Base-by-base conservation (phyloP, 169 alveolate genomes). In the Eimeria acervulina region DNA sequence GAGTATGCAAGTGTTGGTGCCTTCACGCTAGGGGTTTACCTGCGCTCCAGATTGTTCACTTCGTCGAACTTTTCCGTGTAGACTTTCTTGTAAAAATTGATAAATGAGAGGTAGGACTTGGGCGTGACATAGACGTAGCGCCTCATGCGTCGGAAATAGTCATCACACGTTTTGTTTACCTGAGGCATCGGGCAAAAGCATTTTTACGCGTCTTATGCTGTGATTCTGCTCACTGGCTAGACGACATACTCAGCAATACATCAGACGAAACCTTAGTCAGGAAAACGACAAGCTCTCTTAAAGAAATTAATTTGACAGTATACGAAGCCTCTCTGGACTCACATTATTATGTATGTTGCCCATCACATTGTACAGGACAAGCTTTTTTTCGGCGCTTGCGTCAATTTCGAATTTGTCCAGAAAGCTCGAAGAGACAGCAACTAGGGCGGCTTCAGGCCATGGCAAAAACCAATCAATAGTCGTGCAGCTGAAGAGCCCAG, bases 391-490 rank as follows among this genome's bases (percentile, higher is more conserved):
- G 44, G 97, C 90, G 59, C 98, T 96, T 52, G 98, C 97, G 95
- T 99, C 98, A 61, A 98, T 95, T 94, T 96, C 97, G 97, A 98
- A 97, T 95, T 96, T 96, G 95, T 98, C 85, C 95, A 98, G 93
- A 98, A 98, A 98, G 83, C 99, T 98, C 87, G 98, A 97, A 91
- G 99, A 97, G 81, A 99, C 99, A 40, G 99, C 98, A 33, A 99
- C 99, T 52, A 98, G 98, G 44, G 99, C 99, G 87, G 99, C 99
- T 97, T 98, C 99, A 52, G 99, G 99, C 99, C 99, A 99, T 52
- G 99, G 99, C 96, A 99, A 97, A 97, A 98, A 98, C 99, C 99
- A 99, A 95, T 98, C 98, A 94, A 99, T 99, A 70, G 99, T 98
- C 95, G 99, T 99, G 89, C 98, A 98, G 59, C 98, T 97, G 97